Base-by-base conservation (phyloP, 2,329 filamentous ascomycete species). In the Tolypocladium amazonense region DNA sequence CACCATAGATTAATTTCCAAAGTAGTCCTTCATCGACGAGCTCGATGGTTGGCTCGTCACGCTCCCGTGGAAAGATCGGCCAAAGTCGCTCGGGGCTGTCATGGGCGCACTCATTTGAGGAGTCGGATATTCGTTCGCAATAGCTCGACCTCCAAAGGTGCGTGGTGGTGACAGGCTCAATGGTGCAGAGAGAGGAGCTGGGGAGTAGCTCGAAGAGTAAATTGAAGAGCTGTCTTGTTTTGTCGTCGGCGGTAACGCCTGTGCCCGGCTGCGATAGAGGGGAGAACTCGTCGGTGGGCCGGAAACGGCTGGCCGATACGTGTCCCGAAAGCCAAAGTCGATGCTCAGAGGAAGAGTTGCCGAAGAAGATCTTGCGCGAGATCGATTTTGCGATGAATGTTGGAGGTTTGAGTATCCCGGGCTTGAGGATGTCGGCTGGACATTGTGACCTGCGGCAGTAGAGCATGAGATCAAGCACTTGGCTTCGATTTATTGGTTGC, bases 31-130 rank as follows among this genome's bases (percentile, higher is more conserved):
- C 69, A 80, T 77, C 12, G 78, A 75, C 5, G 77, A 78, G 62
- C 76, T 70, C 15, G 73, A 53, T 15, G 63, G 70, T 23, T 73
- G 71, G 58, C 65, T 70, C 4, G 69, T 64, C 67, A 78, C 70
- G 66, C 69, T 75, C 8, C 74, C 74, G 45, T 79, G 76, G 61
- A 81, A 75, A 6, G 77, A 76, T 60, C 79, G 77, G 2, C 75
- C 73, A 63, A 83, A 84, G 58, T 84, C 81, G 58, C 76, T 77
- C 0, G 81, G 72, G 4, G 80, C 77, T 3, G 77, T 76, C 60
- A 83, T 81, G 1, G 81, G 81, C 2, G 81, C 79, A 65, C 78
- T 81, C 72, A 84, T 74, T 65, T 83, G 81, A 3, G 81, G 75
- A 66, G 81, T 78, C 15, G 76, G 76, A 67, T 82, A 83, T 58